Evolutionary conservation across 768 basidiomycete species (phyloP), one percentile per base, ranked within the genome.

Genomic region (Tylopilus balloui): DNA sequence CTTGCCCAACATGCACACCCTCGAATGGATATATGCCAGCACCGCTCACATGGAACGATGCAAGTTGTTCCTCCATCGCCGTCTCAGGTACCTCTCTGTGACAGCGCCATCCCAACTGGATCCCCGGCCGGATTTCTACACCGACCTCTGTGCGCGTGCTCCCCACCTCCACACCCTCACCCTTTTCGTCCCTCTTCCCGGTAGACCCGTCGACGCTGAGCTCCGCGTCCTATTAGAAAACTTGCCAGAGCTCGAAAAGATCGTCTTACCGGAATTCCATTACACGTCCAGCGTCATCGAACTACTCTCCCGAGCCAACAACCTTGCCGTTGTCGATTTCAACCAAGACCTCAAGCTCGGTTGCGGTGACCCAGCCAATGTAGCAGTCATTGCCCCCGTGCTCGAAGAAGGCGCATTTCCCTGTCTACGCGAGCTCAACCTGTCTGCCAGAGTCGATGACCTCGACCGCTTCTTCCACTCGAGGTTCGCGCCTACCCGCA

Each of bases 61-160:
- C 38, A 72, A 79, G 21, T 57, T 83, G 45, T 84, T 85, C 64
- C 80, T 85, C 74, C 79, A 81, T 57, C 63, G 67, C 28, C 72
- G 71, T 40, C 66, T 86, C 49, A 78, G 69, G 52, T 51, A 66
- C 34, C 67, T 75, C 44, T 41, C 56, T 29, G 69, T 50, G 64
- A 72, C 52, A 42, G 65, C 60, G 29, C 66, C 54, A 15, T 62
- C 59, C 15, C 51, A 61, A 4, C 15, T 32, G 2, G 13, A 41
- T 35, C 50, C 47, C 36, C 39, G 55, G 21, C 37, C 45, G 7
- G 51, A 51, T 45, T 37, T 69, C 45, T 72, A 71, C 40, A 55
- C 67, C 36, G 71, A 75, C 40, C 54, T 83, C 11, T 66, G 68
- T 4, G 63, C 73, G 4, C 73, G 81, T 2, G 78, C 81, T 66